Evolutionary conservation across 1,284 basidiomycete species (phyloP).

Genomic region (Pholiota adiposa): DNA sequence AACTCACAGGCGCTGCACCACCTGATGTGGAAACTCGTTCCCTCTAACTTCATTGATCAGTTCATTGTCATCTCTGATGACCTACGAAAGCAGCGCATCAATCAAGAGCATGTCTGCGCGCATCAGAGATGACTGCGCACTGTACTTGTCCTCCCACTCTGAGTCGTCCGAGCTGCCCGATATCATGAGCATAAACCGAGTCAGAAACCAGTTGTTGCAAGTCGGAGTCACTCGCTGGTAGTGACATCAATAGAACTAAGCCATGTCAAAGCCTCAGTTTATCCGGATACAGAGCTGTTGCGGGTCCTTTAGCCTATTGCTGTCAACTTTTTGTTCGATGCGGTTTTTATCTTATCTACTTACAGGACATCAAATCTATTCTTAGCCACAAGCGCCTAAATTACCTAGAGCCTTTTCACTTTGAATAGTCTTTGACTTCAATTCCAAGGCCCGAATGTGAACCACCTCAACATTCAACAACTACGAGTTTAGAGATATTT

Average conservation of each 20-base stretch:
- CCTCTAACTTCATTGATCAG: background rate
- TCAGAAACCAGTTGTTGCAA: background rate
- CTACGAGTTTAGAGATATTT: no score
- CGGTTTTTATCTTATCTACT: conserved; percentile 2
- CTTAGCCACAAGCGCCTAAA: background rate
- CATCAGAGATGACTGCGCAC: background rate
- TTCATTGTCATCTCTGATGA: background rate
- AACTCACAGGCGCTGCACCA: background rate
- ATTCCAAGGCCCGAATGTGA: no score
- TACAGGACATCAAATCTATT: background rate
- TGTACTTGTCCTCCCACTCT: background rate
- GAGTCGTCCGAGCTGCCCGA: background rate
- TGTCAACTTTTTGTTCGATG: no score
- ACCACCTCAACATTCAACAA: no score
- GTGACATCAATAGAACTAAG: no score
- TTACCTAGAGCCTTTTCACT: background rate
- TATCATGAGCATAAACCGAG: background rate
- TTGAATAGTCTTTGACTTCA: no score
- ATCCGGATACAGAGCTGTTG: no score
- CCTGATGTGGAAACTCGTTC: background rate
- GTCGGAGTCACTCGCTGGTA: no score
- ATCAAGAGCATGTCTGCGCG: no score
- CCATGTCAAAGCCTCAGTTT: no score
- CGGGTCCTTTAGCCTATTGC: no score
- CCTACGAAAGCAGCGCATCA: no score